A percentile compares a stretch with the other conserved stretches of the same genome.
Conservation (phyloP, 2,329 filamentous ascomycete species). For the Alternaria sp. region DNA sequence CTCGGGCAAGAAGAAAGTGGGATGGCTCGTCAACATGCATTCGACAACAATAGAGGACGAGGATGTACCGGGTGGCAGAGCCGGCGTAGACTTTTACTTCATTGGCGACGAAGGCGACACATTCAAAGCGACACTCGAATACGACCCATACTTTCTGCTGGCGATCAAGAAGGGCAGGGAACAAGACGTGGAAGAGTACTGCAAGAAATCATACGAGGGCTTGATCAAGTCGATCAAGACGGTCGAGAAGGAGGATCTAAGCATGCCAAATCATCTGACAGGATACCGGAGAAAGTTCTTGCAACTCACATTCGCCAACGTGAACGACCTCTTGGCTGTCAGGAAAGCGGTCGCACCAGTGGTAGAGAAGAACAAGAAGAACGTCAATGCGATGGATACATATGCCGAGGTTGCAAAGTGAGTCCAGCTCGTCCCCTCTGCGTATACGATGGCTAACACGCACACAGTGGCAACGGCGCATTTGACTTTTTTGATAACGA, state of each 20-base stretch:
- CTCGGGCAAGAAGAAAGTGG: conserved; percentile 79
- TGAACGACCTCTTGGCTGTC: conserved; percentile 83
- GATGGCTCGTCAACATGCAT: conserved; percentile 96
- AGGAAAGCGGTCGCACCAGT: conserved; percentile 85
- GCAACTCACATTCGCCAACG: conserved; percentile 85
- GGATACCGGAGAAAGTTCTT: conserved; percentile 90
- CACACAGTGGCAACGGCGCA: conserved; percentile 71
- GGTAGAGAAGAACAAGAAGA: conserved; percentile 95
- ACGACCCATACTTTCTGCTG: conserved; percentile 94
- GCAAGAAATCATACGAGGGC: conserved; percentile 78
- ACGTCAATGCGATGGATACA: conserved; percentile 95
- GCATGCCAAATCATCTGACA: conserved; percentile 93
- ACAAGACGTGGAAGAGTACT: conserved; percentile 95
- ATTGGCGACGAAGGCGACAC: conserved; percentile 75
- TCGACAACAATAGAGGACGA: conserved; percentile 86
- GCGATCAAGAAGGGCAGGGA: conserved; percentile 88
- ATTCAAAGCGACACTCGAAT: conserved; percentile 96
- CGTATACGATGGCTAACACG: conserved; percentile 20
- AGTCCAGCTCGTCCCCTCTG: conserved; percentile 42
- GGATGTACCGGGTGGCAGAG: conserved; percentile 80
- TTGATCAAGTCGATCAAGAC: conserved; percentile 78
- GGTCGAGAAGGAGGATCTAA: conserved; percentile 90
- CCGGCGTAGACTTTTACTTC: conserved; percentile 96
- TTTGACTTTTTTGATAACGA: conserved; percentile 92
- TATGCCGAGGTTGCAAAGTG: conserved; percentile 95